Evolutionary conservation across 1,284 basidiomycete species (phyloP), one percentile per base, ranked within the genome.

Genomic region (Trametes sp.): DNA sequence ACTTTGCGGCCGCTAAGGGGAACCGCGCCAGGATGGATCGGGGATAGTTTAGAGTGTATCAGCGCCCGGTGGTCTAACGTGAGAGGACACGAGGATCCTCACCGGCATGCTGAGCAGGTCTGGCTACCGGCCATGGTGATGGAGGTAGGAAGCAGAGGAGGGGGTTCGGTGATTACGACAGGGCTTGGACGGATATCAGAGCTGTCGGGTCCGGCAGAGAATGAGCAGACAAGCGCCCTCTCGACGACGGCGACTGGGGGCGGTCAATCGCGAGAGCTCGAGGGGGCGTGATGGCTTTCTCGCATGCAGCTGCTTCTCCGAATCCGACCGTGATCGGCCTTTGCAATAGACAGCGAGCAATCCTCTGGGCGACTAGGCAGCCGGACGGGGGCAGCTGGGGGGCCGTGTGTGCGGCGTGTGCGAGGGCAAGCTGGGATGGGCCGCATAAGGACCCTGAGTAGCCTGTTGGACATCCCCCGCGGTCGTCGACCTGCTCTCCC

Each of bases 71-170:
- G 36, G n/a, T 19, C 23, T 14, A 23, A 23, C 53, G 36, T 38
- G 38, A 23, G 45, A 57, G 29, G 19, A 8, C 28, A 26, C 21
- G 33, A 19, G 24, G 13, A 42, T 14, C 53, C 61, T 38, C 36
- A 71, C 73, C 73, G 68, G 65, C 72, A 74, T 1, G 72, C 69
- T 29, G 68, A 61, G 55, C 73, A 74, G 8, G 73, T 74, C 57
- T 66, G 64, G 59, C 61, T 68, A 54, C 52, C 59, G 35, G 46
- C 53, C 59, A 60, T 60, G 61, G 57, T 31, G 48, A 36, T 50
- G 38, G 54, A 28, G 51, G 46, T 42, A 2, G 21, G 24, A 44
- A 44, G 48, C 26, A 41, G 31, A 42, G 35, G 41, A 31, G 51
- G 51, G 57, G 2, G 11, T 36, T 57, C 46, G 23, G n/a, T n/a